These are phyloP conservation scores for Candida nonsorbophila DNA, from an alignment of 805 yeast genomes.

Conservation along the genomic window DNA sequence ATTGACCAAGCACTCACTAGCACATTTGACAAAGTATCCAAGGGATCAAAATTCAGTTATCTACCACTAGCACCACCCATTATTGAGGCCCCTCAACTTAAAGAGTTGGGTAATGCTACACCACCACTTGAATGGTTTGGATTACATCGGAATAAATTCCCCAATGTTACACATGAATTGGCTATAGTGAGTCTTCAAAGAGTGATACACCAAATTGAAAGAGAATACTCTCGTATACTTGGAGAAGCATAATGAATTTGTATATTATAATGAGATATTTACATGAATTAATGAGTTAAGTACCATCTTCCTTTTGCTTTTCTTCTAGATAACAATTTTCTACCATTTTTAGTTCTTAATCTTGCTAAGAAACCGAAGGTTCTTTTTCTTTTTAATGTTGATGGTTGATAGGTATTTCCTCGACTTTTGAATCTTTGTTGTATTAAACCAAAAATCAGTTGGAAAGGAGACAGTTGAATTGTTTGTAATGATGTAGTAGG, in stretches of 20 bases:
- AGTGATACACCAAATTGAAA: slow-evolving; percentile 64
- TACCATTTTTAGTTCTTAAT: slow-evolving; percentile 66
- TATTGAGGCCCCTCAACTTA: slow-evolving; percentile 84
- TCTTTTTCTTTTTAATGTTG: slow-evolving; percentile 84
- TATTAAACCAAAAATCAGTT: slow-evolving; percentile 25
- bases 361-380: slow-evolving; percentile 86
- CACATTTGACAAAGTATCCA: slow-evolving; percentile 32
- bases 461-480: slow-evolving; percentile 1
- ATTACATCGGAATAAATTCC: slow-evolving; percentile 78
- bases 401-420: slow-evolving; percentile 95
- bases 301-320: slow-evolving; percentile 92
- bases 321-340: slow-evolving; percentile 73
- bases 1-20: slow-evolving; percentile 34
- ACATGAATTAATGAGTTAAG: slow-evolving; percentile 57
- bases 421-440: slow-evolving; percentile 77
- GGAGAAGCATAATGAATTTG: slow-evolving; percentile 40
- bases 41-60: slow-evolving; percentile 45
- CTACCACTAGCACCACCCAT: slow-evolving; percentile 67
- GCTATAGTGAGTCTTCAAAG: slow-evolving; percentile 71
- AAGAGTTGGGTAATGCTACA: slow-evolving; percentile 92
- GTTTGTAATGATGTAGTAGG: background rate
- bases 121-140: slow-evolving; percentile 99
- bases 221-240: slow-evolving; percentile 44
- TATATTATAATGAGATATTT: slow-evolving; percentile 1
- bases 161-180: slow-evolving; percentile 79